phyloP scores from a whole-genome alignment of 2,329 filamentous ascomycete species.

The Venturia effusa region DNA sequence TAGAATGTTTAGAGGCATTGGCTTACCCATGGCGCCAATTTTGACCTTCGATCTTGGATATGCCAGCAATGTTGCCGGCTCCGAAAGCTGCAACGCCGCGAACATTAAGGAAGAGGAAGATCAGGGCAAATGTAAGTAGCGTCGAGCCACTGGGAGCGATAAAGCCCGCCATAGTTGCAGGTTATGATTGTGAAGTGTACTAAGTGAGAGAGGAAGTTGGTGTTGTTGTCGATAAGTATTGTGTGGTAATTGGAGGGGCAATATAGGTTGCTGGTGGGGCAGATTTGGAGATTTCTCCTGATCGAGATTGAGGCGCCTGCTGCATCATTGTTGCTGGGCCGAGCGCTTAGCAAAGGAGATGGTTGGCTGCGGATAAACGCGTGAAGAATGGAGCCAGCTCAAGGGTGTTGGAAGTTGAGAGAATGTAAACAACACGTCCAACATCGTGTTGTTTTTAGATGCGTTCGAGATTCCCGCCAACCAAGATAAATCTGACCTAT shows the following conservation, averaged over 20 bases:
- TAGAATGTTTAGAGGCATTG: not conserved
- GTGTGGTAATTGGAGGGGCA: not conserved
- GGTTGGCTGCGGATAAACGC: not conserved
- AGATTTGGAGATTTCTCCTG: not conserved
- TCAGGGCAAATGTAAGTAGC: not conserved
- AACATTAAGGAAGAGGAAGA: constrained; percentile 3
- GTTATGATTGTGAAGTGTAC: not conserved
- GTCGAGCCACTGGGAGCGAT: not conserved
- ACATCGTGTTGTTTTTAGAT: not conserved
- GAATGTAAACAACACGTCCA: not conserved
- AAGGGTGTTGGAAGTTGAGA: not conserved
- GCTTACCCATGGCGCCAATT: constrained; percentile 48
- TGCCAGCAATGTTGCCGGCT: constrained; percentile 76
- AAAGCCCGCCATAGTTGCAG: constrained; percentile 6
- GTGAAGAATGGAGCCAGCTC: not conserved
- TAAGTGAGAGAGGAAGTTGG: not conserved
- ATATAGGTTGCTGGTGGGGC: not conserved
- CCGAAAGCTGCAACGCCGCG: constrained; percentile 58
- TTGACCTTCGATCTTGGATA: constrained; percentile 70
- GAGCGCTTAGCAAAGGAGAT: not conserved
- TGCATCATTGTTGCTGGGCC: not conserved
- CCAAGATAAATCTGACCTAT: not conserved
- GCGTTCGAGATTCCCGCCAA: not conserved
- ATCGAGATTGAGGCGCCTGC: not conserved
- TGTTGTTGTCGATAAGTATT: not conserved